phyloP scores from a whole-genome alignment of 2,329 filamentous ascomycete genomes.

The Talaromyces amestolkiae region DNA sequence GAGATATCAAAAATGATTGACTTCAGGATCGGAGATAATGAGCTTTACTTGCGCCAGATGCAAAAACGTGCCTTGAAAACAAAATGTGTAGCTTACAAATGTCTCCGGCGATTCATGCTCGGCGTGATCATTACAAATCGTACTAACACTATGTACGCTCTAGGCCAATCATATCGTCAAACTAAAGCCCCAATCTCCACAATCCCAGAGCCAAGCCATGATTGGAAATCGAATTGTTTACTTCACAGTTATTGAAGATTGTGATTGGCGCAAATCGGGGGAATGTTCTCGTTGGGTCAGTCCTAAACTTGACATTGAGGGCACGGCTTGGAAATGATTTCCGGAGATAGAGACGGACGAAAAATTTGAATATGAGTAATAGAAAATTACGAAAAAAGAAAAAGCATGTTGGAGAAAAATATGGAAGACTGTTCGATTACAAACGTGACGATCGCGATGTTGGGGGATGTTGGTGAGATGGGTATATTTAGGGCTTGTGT shows the following conservation, averaged over 20 bases:
- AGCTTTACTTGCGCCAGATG: not conserved
- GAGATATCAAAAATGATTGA: not conserved
- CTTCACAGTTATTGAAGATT: not conserved
- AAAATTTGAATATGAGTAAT: not conserved
- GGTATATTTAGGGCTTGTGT: not conserved
- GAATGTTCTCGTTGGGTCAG: not conserved
- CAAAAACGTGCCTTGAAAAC: not conserved
- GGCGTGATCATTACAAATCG: not conserved
- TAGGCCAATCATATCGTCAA: not conserved
- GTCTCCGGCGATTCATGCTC: not conserved
- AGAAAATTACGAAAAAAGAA: too few relatives aligned
- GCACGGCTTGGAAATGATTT: not conserved
- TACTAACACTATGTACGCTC: not conserved
- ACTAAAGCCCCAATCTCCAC: not conserved
- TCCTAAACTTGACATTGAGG: not conserved
- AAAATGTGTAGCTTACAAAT: not conserved
- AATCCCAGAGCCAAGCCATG: not conserved
- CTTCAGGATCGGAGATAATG: not conserved
- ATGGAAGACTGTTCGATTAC: not conserved
- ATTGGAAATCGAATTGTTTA: not conserved
- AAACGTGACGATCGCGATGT: not conserved
- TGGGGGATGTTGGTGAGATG: not conserved
- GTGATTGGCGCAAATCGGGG: not conserved
- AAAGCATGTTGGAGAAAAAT: not conserved
- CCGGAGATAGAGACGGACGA: not conserved